Base-by-base conservation (phyloP, 805 yeast genomes). In the Saturnispora quitensis region DNA sequence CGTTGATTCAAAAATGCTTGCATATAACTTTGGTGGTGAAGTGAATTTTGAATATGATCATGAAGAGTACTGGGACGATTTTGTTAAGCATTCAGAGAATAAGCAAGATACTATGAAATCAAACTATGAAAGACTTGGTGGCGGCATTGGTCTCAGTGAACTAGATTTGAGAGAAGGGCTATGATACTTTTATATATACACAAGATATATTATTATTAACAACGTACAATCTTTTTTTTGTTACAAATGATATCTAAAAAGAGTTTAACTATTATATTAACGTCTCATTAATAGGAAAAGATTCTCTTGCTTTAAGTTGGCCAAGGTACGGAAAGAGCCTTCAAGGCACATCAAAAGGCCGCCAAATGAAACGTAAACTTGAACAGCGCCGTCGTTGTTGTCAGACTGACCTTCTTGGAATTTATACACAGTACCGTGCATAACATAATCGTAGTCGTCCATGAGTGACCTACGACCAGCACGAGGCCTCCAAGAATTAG, bases 371-470 rank as follows among this genome's bases (percentile, higher is more conserved):
- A 89, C 87, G 66, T 89, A 93, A 24, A 91, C 96, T 20, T 95
- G 83, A 69, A 89, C 85, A 58, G 42, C 42, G 42, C 42, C 25
- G 22, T 38, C 42, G 42, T 38, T 38, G 42, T 73, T 73, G 62
- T 82, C 87, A 53, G 70, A 72, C 58, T 73, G 71, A 57, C 79
- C 79, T 71, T 93, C 99, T 67, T 91, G 97, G 65, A 93, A 93
- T 68, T 91, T 90, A 75, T 93, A 93, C 45, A 93, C 95, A 6
- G 96, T 89, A 50, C 99, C 99, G 67, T 90, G 82, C 98, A 93
- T 91, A 58, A 93, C 98, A 62, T 93, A 93, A 68, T 91, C 98
- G 72, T 89, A 91, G 65, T 93, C 98, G 67, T 91, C 97, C 58
- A 97, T 96, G 62, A 91, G 75, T 5, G 95, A 79, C 63, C 84